phyloP scores from a whole-genome alignment of 805 yeast species.

The Candida pseudofarinosa region DNA sequence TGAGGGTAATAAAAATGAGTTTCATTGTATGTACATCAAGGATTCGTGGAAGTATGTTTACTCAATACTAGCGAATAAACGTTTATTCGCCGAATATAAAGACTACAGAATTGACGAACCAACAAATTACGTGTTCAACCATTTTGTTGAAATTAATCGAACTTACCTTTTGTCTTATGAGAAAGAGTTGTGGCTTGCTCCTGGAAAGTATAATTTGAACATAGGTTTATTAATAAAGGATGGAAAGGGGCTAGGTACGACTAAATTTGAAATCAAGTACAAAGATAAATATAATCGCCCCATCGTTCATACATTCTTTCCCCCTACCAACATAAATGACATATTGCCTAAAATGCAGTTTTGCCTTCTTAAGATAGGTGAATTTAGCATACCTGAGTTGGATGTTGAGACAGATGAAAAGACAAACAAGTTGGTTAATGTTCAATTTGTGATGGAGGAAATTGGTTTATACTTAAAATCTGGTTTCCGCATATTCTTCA shows the following conservation, averaged over 20 bases:
- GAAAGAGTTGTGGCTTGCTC: conserved; percentile 43
- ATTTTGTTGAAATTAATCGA: conserved; percentile 45
- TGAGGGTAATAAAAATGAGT: conserved; percentile 11
- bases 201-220: conserved; percentile 48
- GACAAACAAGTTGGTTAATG: conserved; percentile 12
- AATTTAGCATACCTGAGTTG: conserved; percentile 32
- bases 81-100: conserved; percentile 47
- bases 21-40: conserved; percentile 30
- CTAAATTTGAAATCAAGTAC: conserved; percentile 45
- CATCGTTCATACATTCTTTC: conserved; percentile 41
- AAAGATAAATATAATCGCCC: conserved; percentile 21
- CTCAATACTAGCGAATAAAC: conserved; percentile 46
- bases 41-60: conserved; percentile 57
- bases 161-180: conserved; percentile 46
- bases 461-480: conserved; percentile 51
- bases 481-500: conserved; percentile 44
- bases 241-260: conserved; percentile 56
- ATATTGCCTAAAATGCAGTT: conserved; percentile 51
- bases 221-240: conserved; percentile 51
- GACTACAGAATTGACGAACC: conserved; percentile 48
- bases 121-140: conserved; percentile 38
- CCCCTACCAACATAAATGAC: conserved; percentile 55
- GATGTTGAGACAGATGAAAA: background rate
- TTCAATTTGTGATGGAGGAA: conserved; percentile 52
- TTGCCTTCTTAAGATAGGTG: conserved; percentile 49